Base-by-base conservation (phyloP, 352 stramenopile species). In the Globisporangium spiculum region DNA sequence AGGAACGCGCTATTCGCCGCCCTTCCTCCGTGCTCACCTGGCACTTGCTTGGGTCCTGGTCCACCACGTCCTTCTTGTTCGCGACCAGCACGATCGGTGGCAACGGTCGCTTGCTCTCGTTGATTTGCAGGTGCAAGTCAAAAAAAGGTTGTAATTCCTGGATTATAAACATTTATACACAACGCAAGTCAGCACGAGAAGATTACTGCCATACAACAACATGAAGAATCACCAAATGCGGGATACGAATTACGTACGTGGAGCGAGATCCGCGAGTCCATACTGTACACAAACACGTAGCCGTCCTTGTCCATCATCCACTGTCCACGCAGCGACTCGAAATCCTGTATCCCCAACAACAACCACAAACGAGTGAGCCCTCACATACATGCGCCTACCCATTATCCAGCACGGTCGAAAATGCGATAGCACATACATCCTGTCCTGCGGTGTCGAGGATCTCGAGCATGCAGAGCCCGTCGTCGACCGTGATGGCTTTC, bases 261-360 rank as follows among this genome's bases (percentile, higher is more conserved):
- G 50, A 96, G 79, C 65, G 85, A 94, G 72, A 91, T 90, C 48
- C 86, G 81, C 67, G 87, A 94, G 77, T 96, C 86, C 83, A 97
- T 94, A 76, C 82, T 92, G 77, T 96, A 97, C 63, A 97, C 89
- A 84, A 97, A 97, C 65, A 96, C 85, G 72, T 96, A 96, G 69
- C 86, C 89, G 76, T 96, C 86, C 69, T 96, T 96, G 75, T 94
- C 89, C 86, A 96, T 95, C 88, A 97, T 96, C 85, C 89, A 96
- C 71, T 95, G 88, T 22, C 83, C 85, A 61, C 91, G 79, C 34
- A 97, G 70, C 63, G 85, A 93, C 69, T 96, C 89, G 80, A 97
- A 97, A 64, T 96, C 90, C 79, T 89, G 61, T 53, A 66, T 7
- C 38, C 56, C 46, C 58, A 38, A 38, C 44, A 41, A 52, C 20